Percentiles rank a stretch among this genome's conserved stretches.
phyloP scores from a whole-genome alignment of 2,329 filamentous ascomycete genomes.

The Lasiodiplodia theobromae region DNA sequence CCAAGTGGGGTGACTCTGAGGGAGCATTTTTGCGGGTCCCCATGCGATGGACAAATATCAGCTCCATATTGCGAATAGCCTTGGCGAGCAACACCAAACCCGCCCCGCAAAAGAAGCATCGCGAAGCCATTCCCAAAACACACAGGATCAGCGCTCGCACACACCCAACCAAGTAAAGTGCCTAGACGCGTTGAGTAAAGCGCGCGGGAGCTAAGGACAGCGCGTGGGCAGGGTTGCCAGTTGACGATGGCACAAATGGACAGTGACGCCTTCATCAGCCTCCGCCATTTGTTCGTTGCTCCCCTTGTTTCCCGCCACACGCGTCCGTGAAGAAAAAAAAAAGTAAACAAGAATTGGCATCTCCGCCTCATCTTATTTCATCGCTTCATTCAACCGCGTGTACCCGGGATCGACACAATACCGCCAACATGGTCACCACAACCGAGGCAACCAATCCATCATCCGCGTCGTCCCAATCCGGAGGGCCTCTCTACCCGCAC shows the following conservation, averaged over 20 bases:
- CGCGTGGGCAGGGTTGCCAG: neutral
- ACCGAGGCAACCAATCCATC: neutral
- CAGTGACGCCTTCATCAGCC: neutral
- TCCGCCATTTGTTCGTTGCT: neutral
- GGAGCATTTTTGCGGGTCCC: slow-evolving; percentile 5
- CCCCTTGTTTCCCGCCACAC: neutral
- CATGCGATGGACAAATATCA: slow-evolving; percentile 10
- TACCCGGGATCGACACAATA: neutral
- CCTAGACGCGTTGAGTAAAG: neutral
- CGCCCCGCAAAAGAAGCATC: neutral
- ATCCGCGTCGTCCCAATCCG: neutral
- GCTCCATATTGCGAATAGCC: slow-evolving; percentile 19
- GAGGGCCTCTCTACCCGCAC: slow-evolving; percentile 20
- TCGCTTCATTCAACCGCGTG: neutral
- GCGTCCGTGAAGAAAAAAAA: neutral
- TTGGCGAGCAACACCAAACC: neutral
- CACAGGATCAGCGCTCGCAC: neutral
- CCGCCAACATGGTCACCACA: neutral
- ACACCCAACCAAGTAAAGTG: neutral
- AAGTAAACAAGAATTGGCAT: neutral
- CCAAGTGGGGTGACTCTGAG: neutral
- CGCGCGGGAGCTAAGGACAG: slow-evolving; percentile 2
- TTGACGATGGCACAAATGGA: neutral
- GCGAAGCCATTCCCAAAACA: neutral
- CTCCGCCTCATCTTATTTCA: neutral